Evolutionary conservation across 768 basidiomycete species (phyloP), one percentile per base, ranked within the genome.

Genomic region (Xerocomus potaroensis): DNA sequence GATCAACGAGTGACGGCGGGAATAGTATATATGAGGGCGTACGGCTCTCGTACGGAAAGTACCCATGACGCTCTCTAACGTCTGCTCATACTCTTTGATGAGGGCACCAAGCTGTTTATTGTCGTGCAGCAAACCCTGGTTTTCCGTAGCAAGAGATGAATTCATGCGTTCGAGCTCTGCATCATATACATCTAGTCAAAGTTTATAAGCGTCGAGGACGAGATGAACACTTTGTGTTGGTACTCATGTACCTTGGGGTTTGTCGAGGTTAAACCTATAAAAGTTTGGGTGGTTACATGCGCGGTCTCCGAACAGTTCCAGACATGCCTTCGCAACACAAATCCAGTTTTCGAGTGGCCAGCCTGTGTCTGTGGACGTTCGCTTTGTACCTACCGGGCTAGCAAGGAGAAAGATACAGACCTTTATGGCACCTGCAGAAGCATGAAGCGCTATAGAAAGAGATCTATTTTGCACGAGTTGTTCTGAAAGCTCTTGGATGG

Each of bases 21-120:
- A n/a, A 16, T 4, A 39, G 18, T n/a, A n/a, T 16, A 26, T 22
- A 18, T 6, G 18, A 34, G 46, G 40, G 80, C 90, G 49, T 65
- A 97, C 95, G 26, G 96, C 95, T 38, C 90, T 81, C 48, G 82
- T 87, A 47, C 96, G 77, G 69, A 99, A 99, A 23, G 69, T 59
- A 75, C 83, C 80, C 96, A 99, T 99, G 35, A 98, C 81, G 7
- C 78, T 88, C 67, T 99, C 96, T 26, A 99, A 71, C 1, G 95
- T 97, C 61, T 91, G 87, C 64, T 99, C 96, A 60, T 96, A 98
- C 64, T 99, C 96, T 59, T 93, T 93, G 58, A 98, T 84, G 43
- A 99, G 72, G 5, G 77, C 72, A 54, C 85, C 89, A 26, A 99
- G 76, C 57, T 98, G 95, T 63, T 96, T 95, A 73, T 98, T 99